Evolutionary conservation across 768 basidiomycete genomes (phyloP), one percentile per base, ranked within the genome.

Genomic region (Leucocoprinus leucothites): DNA sequence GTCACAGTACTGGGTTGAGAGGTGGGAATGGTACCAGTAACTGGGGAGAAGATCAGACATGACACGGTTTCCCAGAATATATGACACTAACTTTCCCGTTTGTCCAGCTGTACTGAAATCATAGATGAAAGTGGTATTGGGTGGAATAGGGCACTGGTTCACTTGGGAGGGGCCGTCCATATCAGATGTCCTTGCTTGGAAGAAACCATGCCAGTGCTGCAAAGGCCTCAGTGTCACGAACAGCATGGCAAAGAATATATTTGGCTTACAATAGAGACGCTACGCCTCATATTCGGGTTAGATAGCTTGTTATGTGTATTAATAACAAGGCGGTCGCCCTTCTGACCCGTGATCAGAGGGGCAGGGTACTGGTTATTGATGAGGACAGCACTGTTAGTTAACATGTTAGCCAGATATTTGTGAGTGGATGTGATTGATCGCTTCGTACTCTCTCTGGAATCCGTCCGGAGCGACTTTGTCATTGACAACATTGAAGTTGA

Each of bases 381-480:
- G 19, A 77, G 64, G 9, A 78, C 76, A 22, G 69, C 72, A 45
- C 51, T 44, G 16, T 19, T 2, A 24, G 31, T 11, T 16, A 21
- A 5, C 18, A 34, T 11, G 3, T n/a, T 26, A 25, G 48, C 19
- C 28, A 19, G 40, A 24, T 19, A 22, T 16, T 13, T 19, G 36
- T 1, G 31, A 24, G 41, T 31, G 2, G 11, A 26, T 28, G n/a
- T 5, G 28, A 16, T 25, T 24, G 4, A 38, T 35, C 0, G 4
- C 16, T 8, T 40, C 57, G 48, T 31, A 62, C 61, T 51, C 51
- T 36, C 65, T 63, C 25, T 48, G 58, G 42, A 74, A 75, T 2
- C 78, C 79, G 44, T 79, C 78, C 6, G 78, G 79, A 4, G 72
- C 61, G 13, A 77, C 63, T n/a, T 57, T 48, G n/a, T 65, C 67